Evolutionary conservation across 176 grass and related monocot genomes (phyloP), one percentile per base, ranked within the genome.

Genomic region (Rhynchospora breviuscula): DNA sequence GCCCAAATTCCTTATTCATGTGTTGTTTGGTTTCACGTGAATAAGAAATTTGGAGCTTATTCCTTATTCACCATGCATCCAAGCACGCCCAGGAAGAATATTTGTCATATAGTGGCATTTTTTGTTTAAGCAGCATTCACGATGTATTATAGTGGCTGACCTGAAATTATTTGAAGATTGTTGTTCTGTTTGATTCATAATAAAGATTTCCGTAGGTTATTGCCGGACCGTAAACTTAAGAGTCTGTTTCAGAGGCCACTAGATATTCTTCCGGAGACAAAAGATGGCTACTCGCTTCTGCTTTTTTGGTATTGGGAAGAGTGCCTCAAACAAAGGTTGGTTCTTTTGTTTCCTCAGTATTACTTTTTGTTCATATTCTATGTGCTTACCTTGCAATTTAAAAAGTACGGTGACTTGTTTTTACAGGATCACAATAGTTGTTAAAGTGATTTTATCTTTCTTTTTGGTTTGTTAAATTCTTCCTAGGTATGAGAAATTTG

Each of bases 251-350:
- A 95, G 81, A 91, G 76, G 45, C 95, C 90, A 9, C 69, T 98
- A 67, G 86, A 93, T 75, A 25, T 63, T 91, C 87, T 98, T 85
- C 89, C 92, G 10, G 92, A 98, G 84, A 95, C 95, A 89, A 98
- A 93, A 93, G 95, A 98, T 95, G 95, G 95, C 59, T 88, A 89
- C 77, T 95, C 96, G 29, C 91, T 98, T 84, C 76, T 98, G 63
- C 89, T 98, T 70, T 95, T 98, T 77, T 98, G 96, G 96, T 85
- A 93, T 92, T 98, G 90, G 92, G 96, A 98, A 82, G 92, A 95
- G 82, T 98, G 89, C 79, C 85, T 98, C 58, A 95, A 98, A 86
- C 89, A 95, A 81, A 95, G 92, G 96, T 95, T 44, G 48, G 58
- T 64, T 22, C 51, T 65, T 53, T 29, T 82, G 60, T 52, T 45